Conservation (phyloP, 2,329 filamentous ascomycete species). For the Pleurostoma richardsiae region DNA sequence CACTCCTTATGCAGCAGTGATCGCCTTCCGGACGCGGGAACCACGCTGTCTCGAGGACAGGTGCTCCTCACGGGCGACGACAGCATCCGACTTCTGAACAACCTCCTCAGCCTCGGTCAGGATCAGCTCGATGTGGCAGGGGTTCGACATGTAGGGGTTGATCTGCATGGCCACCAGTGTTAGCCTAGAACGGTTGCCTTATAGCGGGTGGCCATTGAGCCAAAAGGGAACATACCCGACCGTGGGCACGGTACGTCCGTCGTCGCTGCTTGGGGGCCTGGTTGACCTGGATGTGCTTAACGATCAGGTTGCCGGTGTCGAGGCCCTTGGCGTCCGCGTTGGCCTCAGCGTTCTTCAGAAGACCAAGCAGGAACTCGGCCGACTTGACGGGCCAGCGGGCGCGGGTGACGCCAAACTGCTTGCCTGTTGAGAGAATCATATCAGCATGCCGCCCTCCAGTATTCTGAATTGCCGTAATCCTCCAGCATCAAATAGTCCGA, state of each 20-base stretch:
- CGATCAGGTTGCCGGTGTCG: slow-evolving; percentile 92
- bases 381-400: slow-evolving; percentile 99
- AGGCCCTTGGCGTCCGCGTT: slow-evolving; percentile 97
- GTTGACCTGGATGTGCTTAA: slow-evolving; percentile 99
- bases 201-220: no score
- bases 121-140: slow-evolving; percentile 99
- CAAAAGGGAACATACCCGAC: slow-evolving; percentile 72
- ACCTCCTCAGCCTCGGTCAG: slow-evolving; percentile 95
- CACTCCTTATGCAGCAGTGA: slow-evolving; percentile 54
- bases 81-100: slow-evolving; percentile 80
- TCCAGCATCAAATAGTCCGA: neutral
- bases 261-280: slow-evolving; percentile 99
- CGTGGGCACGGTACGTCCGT: slow-evolving; percentile 99
- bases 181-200: no score
- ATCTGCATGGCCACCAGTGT: slow-evolving; percentile 53
- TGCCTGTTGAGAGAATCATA: slow-evolving; percentile 56
- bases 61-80: slow-evolving; percentile 59
- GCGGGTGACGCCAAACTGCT: slow-evolving; percentile 96
- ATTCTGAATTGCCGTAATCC: neutral
- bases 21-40: slow-evolving; percentile 56
- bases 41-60: slow-evolving; percentile 93
- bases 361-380: slow-evolving; percentile 93
- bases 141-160: slow-evolving; percentile 99
- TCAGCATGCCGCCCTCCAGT: slow-evolving; percentile 11
- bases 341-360: slow-evolving; percentile 96